These are phyloP conservation scores for Effrenium voratum DNA, from an alignment of 73 alveolate genomes.

Conservation along the genomic window DNA sequence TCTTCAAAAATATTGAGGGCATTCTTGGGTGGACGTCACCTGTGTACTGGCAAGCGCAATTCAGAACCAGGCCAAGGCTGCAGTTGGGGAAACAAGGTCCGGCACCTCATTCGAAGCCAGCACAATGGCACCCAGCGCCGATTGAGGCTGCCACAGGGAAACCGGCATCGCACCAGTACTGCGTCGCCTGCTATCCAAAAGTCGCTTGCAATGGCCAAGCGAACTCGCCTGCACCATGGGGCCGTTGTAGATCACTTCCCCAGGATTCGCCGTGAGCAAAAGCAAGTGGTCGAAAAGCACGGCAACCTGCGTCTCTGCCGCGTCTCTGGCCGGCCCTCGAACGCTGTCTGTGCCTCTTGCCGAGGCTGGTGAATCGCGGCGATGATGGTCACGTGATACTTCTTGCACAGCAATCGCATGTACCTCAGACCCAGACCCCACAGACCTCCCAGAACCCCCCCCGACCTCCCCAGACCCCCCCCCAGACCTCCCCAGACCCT, in stretches of 20 bases:
- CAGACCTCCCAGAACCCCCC: neutral
- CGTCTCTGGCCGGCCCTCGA: too few relatives aligned
- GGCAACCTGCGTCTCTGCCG: too few relatives aligned
- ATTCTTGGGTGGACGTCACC: too few relatives aligned
- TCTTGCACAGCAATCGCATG: constrained; percentile 27
- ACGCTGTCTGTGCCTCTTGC: constrained; percentile 31
- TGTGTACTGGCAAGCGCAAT: neutral
- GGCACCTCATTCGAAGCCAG: neutral
- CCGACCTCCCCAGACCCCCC: neutral
- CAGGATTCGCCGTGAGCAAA: neutral
- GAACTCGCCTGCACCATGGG: neutral
- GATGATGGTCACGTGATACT: constrained; percentile 2
- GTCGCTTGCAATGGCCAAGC: too few relatives aligned
- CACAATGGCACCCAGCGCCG: neutral
- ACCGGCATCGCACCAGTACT: constrained; percentile 23
- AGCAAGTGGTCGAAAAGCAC: constrained; percentile 33
- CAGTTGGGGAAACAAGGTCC: constrained; percentile 8
- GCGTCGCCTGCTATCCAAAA: constrained; percentile 17
- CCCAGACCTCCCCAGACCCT: neutral
- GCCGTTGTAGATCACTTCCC: constrained; percentile 33
- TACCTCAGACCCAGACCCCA: constrained; percentile 2
- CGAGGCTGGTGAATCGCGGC: constrained; percentile 38
- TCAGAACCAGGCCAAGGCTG: neutral
- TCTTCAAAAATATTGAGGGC: neutral
- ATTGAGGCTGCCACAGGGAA: neutral